Conservation (phyloP, 139 green algal genomes). For the Tetradesmus obliquus region DNA sequence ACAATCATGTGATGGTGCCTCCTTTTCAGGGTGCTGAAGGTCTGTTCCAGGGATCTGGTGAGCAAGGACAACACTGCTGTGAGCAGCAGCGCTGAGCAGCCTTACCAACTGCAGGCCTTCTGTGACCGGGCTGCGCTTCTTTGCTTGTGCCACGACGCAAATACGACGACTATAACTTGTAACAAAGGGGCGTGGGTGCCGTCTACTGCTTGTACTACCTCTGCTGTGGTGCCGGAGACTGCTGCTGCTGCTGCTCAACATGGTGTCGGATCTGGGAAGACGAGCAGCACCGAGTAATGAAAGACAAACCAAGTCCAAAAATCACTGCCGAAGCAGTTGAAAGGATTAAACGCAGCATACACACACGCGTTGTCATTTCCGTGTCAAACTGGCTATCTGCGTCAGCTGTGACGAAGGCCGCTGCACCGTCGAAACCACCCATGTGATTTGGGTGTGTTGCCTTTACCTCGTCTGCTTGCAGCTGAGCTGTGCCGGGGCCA, state of each 20-base stretch:
- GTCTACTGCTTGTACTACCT: neutral
- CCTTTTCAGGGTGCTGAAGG: neutral
- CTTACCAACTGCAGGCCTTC: neutral
- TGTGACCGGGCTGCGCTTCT: neutral
- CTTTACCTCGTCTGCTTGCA: neutral
- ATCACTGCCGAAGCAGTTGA: too few species aligned
- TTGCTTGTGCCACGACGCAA: too few species aligned
- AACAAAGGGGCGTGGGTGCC: neutral
- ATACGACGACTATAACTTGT: neutral
- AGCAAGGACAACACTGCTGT: neutral
- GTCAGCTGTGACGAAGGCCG: neutral
- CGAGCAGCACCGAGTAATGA: too few species aligned
- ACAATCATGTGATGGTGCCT: neutral
- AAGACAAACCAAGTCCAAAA: too few species aligned
- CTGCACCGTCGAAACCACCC: neutral
- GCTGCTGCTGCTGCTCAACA: neutral
- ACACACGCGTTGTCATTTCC: neutral
- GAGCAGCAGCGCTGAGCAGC: neutral
- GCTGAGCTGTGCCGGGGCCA: neutral
- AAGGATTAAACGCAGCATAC: neutral
- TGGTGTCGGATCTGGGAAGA: neutral
- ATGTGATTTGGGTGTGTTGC: neutral
- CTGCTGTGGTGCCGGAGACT: neutral
- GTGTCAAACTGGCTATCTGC: slow-evolving; percentile 1
- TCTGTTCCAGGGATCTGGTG: neutral